Evolutionary conservation across 2,329 filamentous ascomycete genomes (phyloP).

Genomic region (Fusarium sp.): DNA sequence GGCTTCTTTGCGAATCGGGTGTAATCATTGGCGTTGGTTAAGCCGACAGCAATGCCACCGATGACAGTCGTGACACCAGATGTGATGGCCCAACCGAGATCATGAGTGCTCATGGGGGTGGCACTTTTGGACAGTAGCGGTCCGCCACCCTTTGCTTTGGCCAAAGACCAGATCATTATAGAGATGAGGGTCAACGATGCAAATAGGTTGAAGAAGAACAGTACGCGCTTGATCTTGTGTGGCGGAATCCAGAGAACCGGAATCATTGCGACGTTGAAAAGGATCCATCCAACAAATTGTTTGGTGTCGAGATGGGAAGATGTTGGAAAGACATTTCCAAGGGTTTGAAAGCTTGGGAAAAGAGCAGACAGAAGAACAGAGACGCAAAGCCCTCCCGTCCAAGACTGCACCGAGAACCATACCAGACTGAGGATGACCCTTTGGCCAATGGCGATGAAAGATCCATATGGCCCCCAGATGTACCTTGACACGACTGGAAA

Average conservation of each 20-base stretch:
- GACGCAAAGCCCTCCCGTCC: conserved; percentile 3
- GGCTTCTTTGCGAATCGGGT: conserved; percentile 10
- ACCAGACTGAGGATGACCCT: not conserved
- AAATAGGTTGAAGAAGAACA: not conserved
- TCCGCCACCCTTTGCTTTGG: not conserved
- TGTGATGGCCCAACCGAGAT: conserved; percentile 3
- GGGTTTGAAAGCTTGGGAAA: not conserved
- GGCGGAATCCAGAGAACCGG: not conserved
- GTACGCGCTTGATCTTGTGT: not conserved
- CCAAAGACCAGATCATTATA: not conserved
- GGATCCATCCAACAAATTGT: not conserved
- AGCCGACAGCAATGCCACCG: conserved; percentile 1
- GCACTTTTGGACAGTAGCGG: not conserved
- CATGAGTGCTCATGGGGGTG: not conserved
- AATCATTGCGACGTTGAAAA: not conserved
- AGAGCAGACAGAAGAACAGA: not conserved
- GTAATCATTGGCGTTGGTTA: conserved; percentile 6
- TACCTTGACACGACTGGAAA: conserved; percentile 5
- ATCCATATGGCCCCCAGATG: conserved; percentile 3
- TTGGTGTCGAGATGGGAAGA: not conserved
- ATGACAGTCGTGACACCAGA: not conserved
- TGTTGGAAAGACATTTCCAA: not conserved
- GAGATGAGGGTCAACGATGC: not conserved
- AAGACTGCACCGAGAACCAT: not conserved
- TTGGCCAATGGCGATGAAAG: not conserved